These are phyloP conservation scores for Lactifluus rugatus DNA, from an alignment of 768 basidiomycete species.

Conservation along the genomic window DNA sequence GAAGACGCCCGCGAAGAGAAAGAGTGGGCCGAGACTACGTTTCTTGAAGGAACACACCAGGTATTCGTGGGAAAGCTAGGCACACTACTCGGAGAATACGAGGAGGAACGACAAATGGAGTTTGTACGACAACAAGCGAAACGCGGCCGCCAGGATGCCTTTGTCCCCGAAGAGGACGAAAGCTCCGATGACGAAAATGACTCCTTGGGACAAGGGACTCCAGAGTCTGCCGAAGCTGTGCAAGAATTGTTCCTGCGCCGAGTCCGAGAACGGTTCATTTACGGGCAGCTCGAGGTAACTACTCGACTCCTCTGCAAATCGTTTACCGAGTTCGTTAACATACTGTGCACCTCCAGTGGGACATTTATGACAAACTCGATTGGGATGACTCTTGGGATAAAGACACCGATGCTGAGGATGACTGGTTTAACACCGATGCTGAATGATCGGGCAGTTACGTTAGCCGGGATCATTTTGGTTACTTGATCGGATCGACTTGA, in stretches of 20 bases:
- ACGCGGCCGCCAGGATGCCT: slow-evolving; percentile 35
- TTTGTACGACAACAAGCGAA: slow-evolving; percentile 41
- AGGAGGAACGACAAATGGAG: slow-evolving; percentile 69
- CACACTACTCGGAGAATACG: slow-evolving; percentile 55
- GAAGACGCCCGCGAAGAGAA: slow-evolving; percentile 57
- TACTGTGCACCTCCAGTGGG: slow-evolving; percentile 33
- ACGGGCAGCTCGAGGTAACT: slow-evolving; percentile 64
- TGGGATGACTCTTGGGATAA: slow-evolving; percentile 65
- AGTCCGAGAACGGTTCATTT: slow-evolving; percentile 63
- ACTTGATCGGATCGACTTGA: not conserved
- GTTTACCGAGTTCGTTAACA: not conserved
- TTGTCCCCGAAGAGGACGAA: slow-evolving; percentile 63
- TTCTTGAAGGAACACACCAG: slow-evolving; percentile 42
- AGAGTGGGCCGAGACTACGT: slow-evolving; percentile 54
- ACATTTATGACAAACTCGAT: slow-evolving; percentile 63
- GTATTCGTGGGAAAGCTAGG: slow-evolving; percentile 66
- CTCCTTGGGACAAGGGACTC: slow-evolving; percentile 30
- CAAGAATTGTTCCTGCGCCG: slow-evolving; percentile 41
- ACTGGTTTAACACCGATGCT: slow-evolving; percentile 69
- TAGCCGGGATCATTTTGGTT: not conserved
- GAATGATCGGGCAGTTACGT: slow-evolving; percentile 24
- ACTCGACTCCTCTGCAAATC: not conserved
- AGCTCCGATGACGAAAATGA: slow-evolving; percentile 39
- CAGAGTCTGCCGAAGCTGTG: slow-evolving; percentile 36
- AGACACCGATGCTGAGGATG: slow-evolving; percentile 54